Evolutionary conservation across 2,329 filamentous ascomycete species (phyloP).

Genomic region (Aureobasidium sp.): DNA sequence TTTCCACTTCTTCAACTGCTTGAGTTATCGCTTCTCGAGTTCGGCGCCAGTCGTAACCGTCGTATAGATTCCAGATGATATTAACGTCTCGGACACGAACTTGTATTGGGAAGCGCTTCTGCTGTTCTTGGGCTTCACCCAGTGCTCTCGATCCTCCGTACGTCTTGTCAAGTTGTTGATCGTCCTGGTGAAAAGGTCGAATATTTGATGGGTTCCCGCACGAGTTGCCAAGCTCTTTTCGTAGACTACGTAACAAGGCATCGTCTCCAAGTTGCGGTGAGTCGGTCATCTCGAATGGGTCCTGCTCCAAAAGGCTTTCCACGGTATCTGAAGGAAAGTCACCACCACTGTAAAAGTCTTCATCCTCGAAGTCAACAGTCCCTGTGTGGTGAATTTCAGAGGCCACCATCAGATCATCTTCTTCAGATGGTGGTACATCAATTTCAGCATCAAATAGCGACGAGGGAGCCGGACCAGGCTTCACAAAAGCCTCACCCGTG

Average conservation of each 20-base stretch:
- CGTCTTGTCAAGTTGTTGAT: conserved; percentile 30
- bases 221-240: conserved; percentile 24
- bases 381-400: conserved; percentile 30
- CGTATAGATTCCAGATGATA: conserved; percentile 94
- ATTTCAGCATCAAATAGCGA: conserved; percentile 30
- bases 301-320: conserved; percentile 29
- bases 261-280: conserved; percentile 28
- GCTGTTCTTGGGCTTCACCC: conserved; percentile 3
- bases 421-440: conserved; percentile 18
- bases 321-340: conserved; percentile 25
- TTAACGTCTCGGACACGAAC: conserved; percentile 80
- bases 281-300: conserved; percentile 32
- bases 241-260: conserved; percentile 27
- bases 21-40: conserved; percentile 82
- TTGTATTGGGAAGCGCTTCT: conserved; percentile 48
- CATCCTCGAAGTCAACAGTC: conserved; percentile 22
- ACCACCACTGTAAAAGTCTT: conserved; percentile 20
- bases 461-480: conserved; percentile 55
- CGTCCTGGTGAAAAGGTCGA: conserved; percentile 27
- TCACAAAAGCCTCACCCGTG: conserved; percentile 73
- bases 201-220: conserved; percentile 23
- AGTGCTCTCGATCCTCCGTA: conserved; percentile 17
- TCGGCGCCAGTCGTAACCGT: conserved; percentile 91
- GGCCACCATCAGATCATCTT: conserved; percentile 30
- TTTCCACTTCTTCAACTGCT: conserved; percentile 81